Evolutionary conservation across 257 asterid genomes (phyloP).

Genomic region (Solanum tacnaense): DNA sequence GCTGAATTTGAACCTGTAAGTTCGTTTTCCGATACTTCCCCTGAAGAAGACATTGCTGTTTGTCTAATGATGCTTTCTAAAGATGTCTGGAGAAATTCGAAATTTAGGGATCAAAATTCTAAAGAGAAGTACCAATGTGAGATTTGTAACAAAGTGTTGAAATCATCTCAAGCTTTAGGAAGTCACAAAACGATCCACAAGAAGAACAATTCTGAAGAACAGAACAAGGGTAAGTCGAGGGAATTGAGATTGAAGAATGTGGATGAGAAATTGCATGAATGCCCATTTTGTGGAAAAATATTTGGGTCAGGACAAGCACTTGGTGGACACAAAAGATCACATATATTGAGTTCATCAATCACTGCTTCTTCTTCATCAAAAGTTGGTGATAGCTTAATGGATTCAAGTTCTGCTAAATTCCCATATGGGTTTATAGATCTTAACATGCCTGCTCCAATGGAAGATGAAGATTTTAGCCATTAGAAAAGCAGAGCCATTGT

Average conservation of each 20-base stretch:
- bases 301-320: conserved; percentile 58
- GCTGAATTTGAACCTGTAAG: conserved; percentile 17
- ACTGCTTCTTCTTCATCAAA: background rate
- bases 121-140: conserved; percentile 18
- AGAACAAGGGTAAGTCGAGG: background rate
- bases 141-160: conserved; percentile 20
- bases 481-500: background rate
- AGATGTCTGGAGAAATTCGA: conserved; percentile 29
- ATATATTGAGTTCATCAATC: conserved; percentile 4
- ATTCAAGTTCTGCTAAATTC: conserved; percentile 4
- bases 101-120: background rate
- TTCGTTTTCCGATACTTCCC: conserved; percentile 22
- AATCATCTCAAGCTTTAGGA: conserved; percentile 41
- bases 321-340: conserved; percentile 66
- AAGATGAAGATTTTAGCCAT: conserved; percentile 18
- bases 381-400: conserved; percentile 4
- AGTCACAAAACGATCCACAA: conserved; percentile 26
- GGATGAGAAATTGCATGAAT: conserved; percentile 24
- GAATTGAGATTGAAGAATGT: background rate
- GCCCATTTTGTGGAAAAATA: conserved; percentile 42
- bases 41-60: conserved; percentile 52
- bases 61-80: conserved; percentile 59
- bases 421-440: conserved; percentile 27
- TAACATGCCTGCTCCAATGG: conserved; percentile 38
- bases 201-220: background rate